Base-by-base conservation (phyloP, 1,284 basidiomycete genomes). In the Fomitopsis betulina region DNA sequence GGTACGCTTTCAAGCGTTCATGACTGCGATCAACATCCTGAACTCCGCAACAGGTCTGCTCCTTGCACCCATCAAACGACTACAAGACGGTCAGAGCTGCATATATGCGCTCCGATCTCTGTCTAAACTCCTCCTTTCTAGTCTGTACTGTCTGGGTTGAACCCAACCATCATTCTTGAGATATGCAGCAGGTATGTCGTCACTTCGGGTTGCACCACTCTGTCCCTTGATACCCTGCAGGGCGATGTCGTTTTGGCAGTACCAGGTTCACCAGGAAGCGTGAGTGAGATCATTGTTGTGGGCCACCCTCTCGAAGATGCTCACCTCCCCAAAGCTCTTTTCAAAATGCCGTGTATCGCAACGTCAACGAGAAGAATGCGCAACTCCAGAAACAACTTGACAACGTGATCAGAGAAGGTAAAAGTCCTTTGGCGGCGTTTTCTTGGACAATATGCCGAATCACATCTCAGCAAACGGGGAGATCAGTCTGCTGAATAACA, bases 201-300 rank as follows among this genome's bases (percentile, higher is more conserved):
- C 35, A 51, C 32, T 40, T 54, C 47, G 35, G 13, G 12, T 17
- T 15, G 5, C 45, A 9, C 8, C 39, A n/a, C 6, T 3, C 9
- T 12, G 6, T 25, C 23, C 42, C 23, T 3, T 37, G 35, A 9
- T 33, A 12, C 13, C 13, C 17, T 49, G n/a, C 60, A 91, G 88
- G 35, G 87, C 89, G 5, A 81, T 93, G 59, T 88, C 89, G 8
- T 93, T 93, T 70, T 93, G 91, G 91, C 89, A 91, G 68, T 93
- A 93, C 69, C 91, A 93, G 67, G 81, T 85, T 51, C 88, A 91
- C 62, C 91, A 93, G 74, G 91, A 93, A 74, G 85, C 81, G 90
- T 89, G 62, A 64, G 75, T 64, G 12, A 38, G 9, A 37, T 19
- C 19, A 27, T 42, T 13, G 3, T 12, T 43, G 9, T 25, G 6